Evolutionary conservation across 2,329 filamentous ascomycete species (phyloP), one percentile per base, ranked within the genome.

Genomic region (Tolypocladium pustulatum): DNA sequence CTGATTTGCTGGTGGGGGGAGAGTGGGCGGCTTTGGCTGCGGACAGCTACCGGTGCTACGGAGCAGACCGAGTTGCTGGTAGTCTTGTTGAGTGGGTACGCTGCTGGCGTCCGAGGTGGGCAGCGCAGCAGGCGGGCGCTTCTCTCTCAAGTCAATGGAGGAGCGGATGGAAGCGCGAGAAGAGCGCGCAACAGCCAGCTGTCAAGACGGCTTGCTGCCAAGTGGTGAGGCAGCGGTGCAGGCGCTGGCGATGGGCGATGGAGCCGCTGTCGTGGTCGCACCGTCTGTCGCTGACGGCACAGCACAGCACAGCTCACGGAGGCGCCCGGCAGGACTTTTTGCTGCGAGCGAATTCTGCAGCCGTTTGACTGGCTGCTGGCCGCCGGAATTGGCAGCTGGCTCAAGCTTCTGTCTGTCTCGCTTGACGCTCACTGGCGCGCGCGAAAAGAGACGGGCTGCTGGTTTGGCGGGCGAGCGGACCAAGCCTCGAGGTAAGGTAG

Each of bases 1-100:
- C 75, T 82, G 80, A 81, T 81, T 81, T 81, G 79, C 72, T 74
- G 69, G 59, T 60, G 58, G 60, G 56, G 61, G 61, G 61, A 59
- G 58, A 58, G 61, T 61, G 61, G 62, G 59, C 59, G 59, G 60
- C 57, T 60, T 62, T 62, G 58, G 60, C 61, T 58, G 59, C 57
- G 60, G 59, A 59, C 46, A 46, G 43, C 43, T 30, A n/a, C 15
- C 20, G 40, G n/a, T 7, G 37, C 6, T 38, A 20, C 41, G 41
- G 1, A n/a, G n/a, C 22, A 4, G n/a, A 13, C 41, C 37, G 41
- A 25, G n/a, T 30, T 49, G 46, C 54, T 56, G 51, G 59, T 46
- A 22, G 30, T 25, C 25, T n/a, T 32, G 54, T 15, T 22, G 32
- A 49, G 43, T 41, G 58, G 57, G 54, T 58, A 52, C 38, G 60